phyloP scores from a whole-genome alignment of 768 basidiomycete genomes.

The Amanita exitialis region DNA sequence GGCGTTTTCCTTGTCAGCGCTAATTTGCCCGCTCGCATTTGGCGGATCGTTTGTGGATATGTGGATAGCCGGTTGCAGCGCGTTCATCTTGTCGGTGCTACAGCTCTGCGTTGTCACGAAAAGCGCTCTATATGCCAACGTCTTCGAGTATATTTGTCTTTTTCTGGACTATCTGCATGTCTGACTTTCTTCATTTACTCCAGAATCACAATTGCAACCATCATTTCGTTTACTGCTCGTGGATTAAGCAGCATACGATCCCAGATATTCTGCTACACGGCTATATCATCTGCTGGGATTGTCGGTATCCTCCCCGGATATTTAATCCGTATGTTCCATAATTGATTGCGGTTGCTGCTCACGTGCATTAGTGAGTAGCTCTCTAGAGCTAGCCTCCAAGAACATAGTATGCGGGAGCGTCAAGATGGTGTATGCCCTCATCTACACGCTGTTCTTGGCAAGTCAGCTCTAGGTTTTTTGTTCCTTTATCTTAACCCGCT shows the following conservation, averaged over 20 bases:
- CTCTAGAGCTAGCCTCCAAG: slow-evolving; percentile 76
- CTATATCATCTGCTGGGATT: slow-evolving; percentile 81
- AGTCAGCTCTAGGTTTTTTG: not conserved
- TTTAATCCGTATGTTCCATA: slow-evolving; percentile 43
- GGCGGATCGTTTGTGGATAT: slow-evolving; percentile 80
- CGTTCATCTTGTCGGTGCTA: slow-evolving; percentile 56
- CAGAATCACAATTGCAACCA: slow-evolving; percentile 75
- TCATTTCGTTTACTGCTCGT: slow-evolving; percentile 74
- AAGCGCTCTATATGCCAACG: slow-evolving; percentile 78
- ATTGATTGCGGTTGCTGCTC: slow-evolving; percentile 7
- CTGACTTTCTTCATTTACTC: not conserved
- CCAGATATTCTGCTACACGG: slow-evolving; percentile 83
- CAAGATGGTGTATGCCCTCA: slow-evolving; percentile 84
- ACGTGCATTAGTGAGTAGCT: slow-evolving; percentile 53
- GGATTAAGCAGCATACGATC: slow-evolving; percentile 71
- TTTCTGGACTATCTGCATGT: not conserved
- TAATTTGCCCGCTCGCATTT: slow-evolving; percentile 82
- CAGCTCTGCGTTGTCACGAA: slow-evolving; percentile 68
- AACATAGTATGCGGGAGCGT: slow-evolving; percentile 80
- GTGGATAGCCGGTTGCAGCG: slow-evolving; percentile 68
- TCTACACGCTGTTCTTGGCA: slow-evolving; percentile 73
- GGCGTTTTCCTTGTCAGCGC: slow-evolving; percentile 58
- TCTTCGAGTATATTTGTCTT: slow-evolving; percentile 66
- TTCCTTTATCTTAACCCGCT: not conserved
- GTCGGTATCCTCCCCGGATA: slow-evolving; percentile 89